Evolutionary conservation across 1,284 basidiomycete species (phyloP), one percentile per base, ranked within the genome.

Genomic region (Leccinum fallax): DNA sequence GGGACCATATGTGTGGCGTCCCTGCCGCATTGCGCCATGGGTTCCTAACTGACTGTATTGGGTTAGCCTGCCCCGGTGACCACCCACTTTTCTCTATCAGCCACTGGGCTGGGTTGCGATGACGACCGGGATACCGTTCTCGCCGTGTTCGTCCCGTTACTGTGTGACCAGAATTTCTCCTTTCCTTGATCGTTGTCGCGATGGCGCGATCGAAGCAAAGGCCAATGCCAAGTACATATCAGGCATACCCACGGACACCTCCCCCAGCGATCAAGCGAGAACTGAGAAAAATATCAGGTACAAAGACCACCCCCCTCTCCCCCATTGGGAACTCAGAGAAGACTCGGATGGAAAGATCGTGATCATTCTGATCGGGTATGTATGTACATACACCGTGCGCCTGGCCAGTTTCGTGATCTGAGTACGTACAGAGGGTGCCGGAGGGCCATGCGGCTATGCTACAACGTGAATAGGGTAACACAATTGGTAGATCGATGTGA

Each of bases 81-180:
- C 46, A 48, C 13, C 7, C n/a, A 43, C 30, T 43, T 55, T 30
- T 53, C 46, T 48, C 34, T 63, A 36, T 40, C 61, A 60, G 64
- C 56, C 67, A 64, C 59, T 61, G 49, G 46, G 28, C 9, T 43
- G 49, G 38, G 71, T 72, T 60, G 63, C 66, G 73, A 75, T 72
- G 73, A 59, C 73, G 65, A 72, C 71, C 70, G 69, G 71, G 11
- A 61, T 62, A 61, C 63, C 63, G 58, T 61, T n/a, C n/a, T n/a
- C n/a, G n/a, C 34, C 55, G 55, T 52, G 36, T 56, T 49, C 46
- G 19, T 58, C 19, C 59, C 58, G 61, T 38, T 16, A 38, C 15
- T 38, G 36, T 59, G 19, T 57, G 62, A 57, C 36, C 56, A 59
- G 10, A 28, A 38, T 34, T 46, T 46, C 43, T 59, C 56, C 53